Percentiles rank a stretch among this genome's conserved stretches.
phyloP scores from a whole-genome alignment of 441 rosid genomes.

The Erodium trifolium region DNA sequence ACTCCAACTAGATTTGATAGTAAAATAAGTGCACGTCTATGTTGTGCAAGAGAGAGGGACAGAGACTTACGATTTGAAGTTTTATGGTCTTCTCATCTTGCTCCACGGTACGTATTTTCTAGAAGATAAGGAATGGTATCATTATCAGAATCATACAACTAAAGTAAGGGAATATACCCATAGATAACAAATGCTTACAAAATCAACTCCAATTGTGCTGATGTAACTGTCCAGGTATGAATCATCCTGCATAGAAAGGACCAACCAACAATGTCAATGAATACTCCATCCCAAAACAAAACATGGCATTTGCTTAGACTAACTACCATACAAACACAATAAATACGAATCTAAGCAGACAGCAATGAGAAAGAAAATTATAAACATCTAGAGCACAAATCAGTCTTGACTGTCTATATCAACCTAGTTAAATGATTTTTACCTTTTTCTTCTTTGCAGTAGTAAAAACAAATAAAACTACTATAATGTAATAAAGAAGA shows the following conservation, averaged over 20 bases:
- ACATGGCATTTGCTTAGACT: background rate
- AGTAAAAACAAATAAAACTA: background rate
- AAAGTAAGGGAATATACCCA: background rate
- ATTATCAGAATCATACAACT: background rate
- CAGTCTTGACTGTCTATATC: background rate
- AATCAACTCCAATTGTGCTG: conserved; percentile 95
- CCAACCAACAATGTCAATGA: background rate
- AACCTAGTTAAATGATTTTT: background rate
- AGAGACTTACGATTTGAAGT: conserved; percentile 71
- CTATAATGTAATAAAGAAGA: background rate
- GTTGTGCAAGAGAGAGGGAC: background rate
- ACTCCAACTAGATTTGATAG: no score
- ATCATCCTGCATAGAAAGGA: conserved; percentile 52
- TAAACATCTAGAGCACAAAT: background rate
- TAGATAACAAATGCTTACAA: conserved; percentile 43
- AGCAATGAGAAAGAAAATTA: background rate
- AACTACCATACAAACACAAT: background rate
- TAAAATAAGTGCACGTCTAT: background rate
- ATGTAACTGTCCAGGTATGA: conserved; percentile 93
- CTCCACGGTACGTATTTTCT: conserved; percentile 97
- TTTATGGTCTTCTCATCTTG: conserved; percentile 47
- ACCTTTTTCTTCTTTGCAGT: background rate
- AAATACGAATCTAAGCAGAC: background rate
- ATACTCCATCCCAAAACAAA: background rate
- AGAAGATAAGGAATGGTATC: conserved; percentile 10